phyloP scores from a whole-genome alignment of 768 basidiomycete species.

The Crassisporium funariophilum region DNA sequence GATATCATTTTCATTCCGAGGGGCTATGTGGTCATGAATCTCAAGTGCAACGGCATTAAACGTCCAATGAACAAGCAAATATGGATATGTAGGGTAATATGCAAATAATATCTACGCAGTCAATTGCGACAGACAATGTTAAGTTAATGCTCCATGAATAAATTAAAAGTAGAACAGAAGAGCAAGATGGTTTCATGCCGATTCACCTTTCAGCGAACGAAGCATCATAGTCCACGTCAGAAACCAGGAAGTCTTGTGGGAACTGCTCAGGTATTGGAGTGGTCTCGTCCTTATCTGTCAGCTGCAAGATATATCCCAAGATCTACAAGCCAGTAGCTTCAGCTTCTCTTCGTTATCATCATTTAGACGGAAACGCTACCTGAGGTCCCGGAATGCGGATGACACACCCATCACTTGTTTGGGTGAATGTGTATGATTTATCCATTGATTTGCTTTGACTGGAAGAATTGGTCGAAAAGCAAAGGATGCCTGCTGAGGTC shows the following conservation, averaged over 20 bases:
- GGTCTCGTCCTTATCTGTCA: constrained; percentile 8
- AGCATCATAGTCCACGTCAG: constrained; percentile 8
- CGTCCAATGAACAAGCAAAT: too few species aligned
- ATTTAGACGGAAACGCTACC: constrained; percentile 2
- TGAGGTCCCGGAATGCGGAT: constrained; percentile 19
- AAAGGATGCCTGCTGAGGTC: constrained; percentile 11
- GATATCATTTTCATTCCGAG: too few species aligned
- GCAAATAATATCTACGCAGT: too few species aligned
- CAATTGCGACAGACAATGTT: too few species aligned
- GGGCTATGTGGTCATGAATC: too few species aligned
- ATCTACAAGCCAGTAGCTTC: constrained; percentile 5
- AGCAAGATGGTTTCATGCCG: too few species aligned
- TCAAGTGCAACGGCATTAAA: too few species aligned
- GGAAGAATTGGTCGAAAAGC: constrained; percentile 12
- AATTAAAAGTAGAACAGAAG: too few species aligned
- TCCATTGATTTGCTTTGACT: constrained; percentile 3
- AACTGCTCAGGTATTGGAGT: not conserved
- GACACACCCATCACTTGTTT: constrained; percentile 10
- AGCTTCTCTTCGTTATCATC: not conserved
- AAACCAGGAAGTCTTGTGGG: constrained; percentile 9
- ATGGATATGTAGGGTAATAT: too few species aligned
- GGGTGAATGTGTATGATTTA: constrained; percentile 7
- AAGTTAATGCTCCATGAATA: too few species aligned
- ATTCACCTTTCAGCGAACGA: not conserved
- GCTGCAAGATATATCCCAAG: constrained; percentile 15